phyloP scores from a whole-genome alignment of 106 monocot species.

The Dioscorea zingiberensis region DNA sequence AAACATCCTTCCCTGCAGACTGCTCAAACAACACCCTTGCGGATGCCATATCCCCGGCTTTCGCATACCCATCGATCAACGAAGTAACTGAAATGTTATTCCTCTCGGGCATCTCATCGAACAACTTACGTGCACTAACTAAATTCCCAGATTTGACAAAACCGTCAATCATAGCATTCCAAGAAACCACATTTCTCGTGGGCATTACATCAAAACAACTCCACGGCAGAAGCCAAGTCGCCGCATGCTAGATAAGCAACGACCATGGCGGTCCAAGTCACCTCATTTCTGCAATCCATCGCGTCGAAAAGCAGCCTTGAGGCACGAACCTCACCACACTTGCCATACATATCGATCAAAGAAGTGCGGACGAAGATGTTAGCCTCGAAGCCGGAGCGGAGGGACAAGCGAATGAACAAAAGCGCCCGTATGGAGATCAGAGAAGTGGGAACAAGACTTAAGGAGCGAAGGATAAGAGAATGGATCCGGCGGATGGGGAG shows the following conservation, averaged over 20 bases:
- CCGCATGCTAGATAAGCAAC: slow-evolving; percentile 26
- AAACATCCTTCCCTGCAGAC: slow-evolving; percentile 34
- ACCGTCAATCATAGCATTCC: slow-evolving; percentile 69
- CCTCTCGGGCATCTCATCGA: slow-evolving; percentile 59
- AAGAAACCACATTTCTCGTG: slow-evolving; percentile 40
- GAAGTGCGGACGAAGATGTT: slow-evolving; percentile 57
- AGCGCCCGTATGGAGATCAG: slow-evolving; percentile 19
- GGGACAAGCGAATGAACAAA: slow-evolving; percentile 31
- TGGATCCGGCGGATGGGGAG: slow-evolving; percentile 25
- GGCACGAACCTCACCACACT: slow-evolving; percentile 21
- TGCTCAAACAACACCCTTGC: slow-evolving; percentile 55
- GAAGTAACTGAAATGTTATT: slow-evolving; percentile 45
- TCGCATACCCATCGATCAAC: slow-evolving; percentile 63
- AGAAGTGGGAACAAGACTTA: slow-evolving; percentile 27
- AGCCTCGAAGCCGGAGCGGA: slow-evolving; percentile 42
- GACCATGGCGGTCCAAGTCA: slow-evolving; percentile 67
- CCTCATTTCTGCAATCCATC: slow-evolving; percentile 35
- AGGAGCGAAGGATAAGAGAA: slow-evolving; percentile 71
- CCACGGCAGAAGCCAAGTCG: slow-evolving; percentile 18
- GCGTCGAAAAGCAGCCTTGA: slow-evolving; percentile 49
- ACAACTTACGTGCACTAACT: slow-evolving; percentile 29
- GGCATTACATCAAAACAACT: slow-evolving; percentile 70
- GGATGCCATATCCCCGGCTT: slow-evolving; percentile 54
- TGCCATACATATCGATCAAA: slow-evolving; percentile 64
- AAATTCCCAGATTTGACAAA: slow-evolving; percentile 62